Evolutionary conservation across 768 basidiomycete genomes (phyloP).

Genomic region (Pleurotus salmoneostramineus): DNA sequence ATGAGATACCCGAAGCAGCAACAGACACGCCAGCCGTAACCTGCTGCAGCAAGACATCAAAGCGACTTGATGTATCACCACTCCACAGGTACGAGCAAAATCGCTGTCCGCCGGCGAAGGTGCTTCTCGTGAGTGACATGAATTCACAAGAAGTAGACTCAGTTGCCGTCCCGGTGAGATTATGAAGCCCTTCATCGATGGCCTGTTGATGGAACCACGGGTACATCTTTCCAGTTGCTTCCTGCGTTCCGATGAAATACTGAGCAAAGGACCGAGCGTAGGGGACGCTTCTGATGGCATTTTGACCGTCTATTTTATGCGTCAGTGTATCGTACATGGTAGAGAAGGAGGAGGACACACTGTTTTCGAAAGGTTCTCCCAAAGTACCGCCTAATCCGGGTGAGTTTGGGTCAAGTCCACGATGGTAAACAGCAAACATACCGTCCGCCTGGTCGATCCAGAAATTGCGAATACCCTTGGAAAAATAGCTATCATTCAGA

Average conservation of each 20-base stretch:
- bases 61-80: slow-evolving; percentile 28
- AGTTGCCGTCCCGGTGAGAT: slow-evolving; percentile 20
- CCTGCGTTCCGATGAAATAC: slow-evolving; percentile 32
- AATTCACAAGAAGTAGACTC: slow-evolving; percentile 22
- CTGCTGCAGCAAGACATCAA: slow-evolving; percentile 29
- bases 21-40: slow-evolving; percentile 28
- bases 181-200: slow-evolving; percentile 30
- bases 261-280: slow-evolving; percentile 28
- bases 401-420: not conserved
- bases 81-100: slow-evolving; percentile 35
- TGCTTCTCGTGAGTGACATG: slow-evolving; percentile 32
- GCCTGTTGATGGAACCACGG: slow-evolving; percentile 35
- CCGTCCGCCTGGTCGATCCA: slow-evolving; percentile 36
- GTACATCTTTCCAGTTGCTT: slow-evolving; percentile 31
- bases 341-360: slow-evolving; percentile 10
- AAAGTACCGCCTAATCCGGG: slow-evolving; percentile 24
- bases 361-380: slow-evolving; percentile 31
- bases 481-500: slow-evolving; percentile 31
- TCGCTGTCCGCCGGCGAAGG: slow-evolving; percentile 30
- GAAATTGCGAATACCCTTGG: slow-evolving; percentile 31
- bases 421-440: slow-evolving; percentile 1
- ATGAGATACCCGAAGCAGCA: slow-evolving; percentile 30
- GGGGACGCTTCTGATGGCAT: slow-evolving; percentile 22
- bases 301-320: slow-evolving; percentile 23
- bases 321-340: not conserved